Conservation (phyloP, 2,329 filamentous ascomycete genomes). For the Ceratocystis cacaofunesta region DNA sequence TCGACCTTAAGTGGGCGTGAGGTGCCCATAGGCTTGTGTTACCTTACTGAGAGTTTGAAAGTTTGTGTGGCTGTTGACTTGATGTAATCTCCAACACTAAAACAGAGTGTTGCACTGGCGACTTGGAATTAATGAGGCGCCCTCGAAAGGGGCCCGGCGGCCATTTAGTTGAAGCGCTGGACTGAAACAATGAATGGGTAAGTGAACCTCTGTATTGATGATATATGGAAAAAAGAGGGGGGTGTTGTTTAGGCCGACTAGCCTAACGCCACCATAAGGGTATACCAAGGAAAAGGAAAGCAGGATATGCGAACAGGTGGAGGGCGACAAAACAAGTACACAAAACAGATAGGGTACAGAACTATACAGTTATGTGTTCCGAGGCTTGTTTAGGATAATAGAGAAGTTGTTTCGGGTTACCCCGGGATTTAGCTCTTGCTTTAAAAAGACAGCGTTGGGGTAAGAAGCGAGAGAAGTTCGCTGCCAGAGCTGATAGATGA, state of each 20-base stretch:
- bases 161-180: too few relatives aligned
- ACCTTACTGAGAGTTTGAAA: background rate
- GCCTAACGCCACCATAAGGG: background rate
- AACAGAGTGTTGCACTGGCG: too few relatives aligned
- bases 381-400: constrained; percentile 44
- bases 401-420: constrained; percentile 78
- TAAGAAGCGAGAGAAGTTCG: constrained; percentile 23
- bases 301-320: background rate
- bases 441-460: constrained; percentile 37
- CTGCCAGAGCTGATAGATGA: constrained; percentile 82
- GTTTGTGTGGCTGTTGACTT: background rate
- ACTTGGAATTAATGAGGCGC: too few relatives aligned
- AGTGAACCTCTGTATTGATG: background rate
- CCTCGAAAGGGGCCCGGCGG: too few relatives aligned
- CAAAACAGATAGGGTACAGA: background rate
- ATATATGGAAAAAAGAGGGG: background rate
- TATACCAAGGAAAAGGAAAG: background rate
- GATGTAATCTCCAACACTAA: too few relatives aligned
- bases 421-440: constrained; percentile 64
- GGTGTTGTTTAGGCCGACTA: background rate
- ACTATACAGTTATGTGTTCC: background rate
- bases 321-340: background rate
- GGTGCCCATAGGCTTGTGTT: background rate
- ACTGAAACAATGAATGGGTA: background rate
- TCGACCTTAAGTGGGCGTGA: background rate